Conservation (phyloP, 2,329 filamentous ascomycete species). For the Clonostachys solani region DNA sequence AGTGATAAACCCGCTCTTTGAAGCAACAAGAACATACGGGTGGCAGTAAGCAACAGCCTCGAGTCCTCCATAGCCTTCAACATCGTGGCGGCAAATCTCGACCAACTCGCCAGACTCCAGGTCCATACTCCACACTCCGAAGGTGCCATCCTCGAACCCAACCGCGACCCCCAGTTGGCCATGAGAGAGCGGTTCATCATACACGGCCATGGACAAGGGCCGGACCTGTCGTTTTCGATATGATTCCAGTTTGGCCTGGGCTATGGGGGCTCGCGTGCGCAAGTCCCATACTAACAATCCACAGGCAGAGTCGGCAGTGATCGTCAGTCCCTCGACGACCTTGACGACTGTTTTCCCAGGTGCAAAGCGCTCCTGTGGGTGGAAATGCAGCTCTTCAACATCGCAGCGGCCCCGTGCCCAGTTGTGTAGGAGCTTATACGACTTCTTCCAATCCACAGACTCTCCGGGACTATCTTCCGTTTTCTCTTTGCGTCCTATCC, state of each 20-base stretch:
- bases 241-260: constrained; percentile 32
- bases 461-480: constrained; percentile 24
- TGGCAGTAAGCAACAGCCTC: constrained; percentile 67
- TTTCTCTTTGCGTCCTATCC: constrained; percentile 34
- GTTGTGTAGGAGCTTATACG: constrained; percentile 86
- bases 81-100: constrained; percentile 52
- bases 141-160: constrained; percentile 69
- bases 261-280: constrained; percentile 57
- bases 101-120: constrained; percentile 35
- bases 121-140: constrained; percentile 64
- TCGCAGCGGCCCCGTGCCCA: constrained; percentile 82
- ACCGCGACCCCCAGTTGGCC: constrained; percentile 56
- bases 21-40: constrained; percentile 78
- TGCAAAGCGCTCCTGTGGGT: constrained; percentile 1
- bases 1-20: constrained; percentile 67
- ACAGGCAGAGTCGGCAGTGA: constrained; percentile 66
- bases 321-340: constrained; percentile 70
- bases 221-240: constrained; percentile 11
- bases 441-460: constrained; percentile 76
- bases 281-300: constrained; percentile 79
- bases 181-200: constrained; percentile 37
- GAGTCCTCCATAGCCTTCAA: constrained; percentile 61
- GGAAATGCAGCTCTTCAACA: constrained; percentile 70
- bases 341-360: constrained; percentile 66
- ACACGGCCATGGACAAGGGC: constrained; percentile 65